A percentile compares a stretch with the other conserved stretches of the same genome.
These are phyloP conservation scores for Agaricus sinodeliciosus DNA, from an alignment of 768 basidiomycete species.

Conservation along the genomic window DNA sequence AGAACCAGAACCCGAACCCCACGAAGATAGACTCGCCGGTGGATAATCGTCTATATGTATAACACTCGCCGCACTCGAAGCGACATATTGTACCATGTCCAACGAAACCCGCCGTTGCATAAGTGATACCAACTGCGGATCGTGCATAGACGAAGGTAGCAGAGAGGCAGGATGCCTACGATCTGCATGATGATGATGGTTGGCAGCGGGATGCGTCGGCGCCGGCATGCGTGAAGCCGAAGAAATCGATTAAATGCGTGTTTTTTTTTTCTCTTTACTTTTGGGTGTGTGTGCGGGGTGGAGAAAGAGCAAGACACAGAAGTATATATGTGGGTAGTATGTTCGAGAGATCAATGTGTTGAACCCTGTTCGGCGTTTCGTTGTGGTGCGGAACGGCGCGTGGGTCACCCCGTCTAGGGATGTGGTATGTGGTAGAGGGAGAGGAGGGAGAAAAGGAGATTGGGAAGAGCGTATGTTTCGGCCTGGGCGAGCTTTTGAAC, in stretches of 20 bases:
- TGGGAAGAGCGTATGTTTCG: constrained; percentile 5
- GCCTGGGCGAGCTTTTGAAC: constrained; percentile 11
- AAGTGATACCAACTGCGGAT: constrained; percentile 74
- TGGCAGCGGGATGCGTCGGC: neutral
- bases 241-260: neutral
- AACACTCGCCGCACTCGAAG: constrained; percentile 67
- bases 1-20: constrained; percentile 3
- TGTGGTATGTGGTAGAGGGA: constrained; percentile 23
- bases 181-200: constrained; percentile 4
- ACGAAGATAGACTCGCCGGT: neutral
- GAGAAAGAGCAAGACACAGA: constrained; percentile 11
- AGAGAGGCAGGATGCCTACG: constrained; percentile 75
- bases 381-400: constrained; percentile 16
- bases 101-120: constrained; percentile 70
- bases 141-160: constrained; percentile 66
- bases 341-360: constrained; percentile 12
- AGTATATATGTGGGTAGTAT: constrained; percentile 25
- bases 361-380: neutral
- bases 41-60: constrained; percentile 61
- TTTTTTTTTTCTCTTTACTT: neutral
- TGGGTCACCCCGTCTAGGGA: constrained; percentile 35
- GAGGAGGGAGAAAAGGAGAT: constrained; percentile 15
- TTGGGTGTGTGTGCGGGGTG: neutral
- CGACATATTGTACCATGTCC: constrained; percentile 85
- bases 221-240: neutral